phyloP scores from a whole-genome alignment of 2,329 filamentous ascomycete genomes.

The Microdochium paspali region DNA sequence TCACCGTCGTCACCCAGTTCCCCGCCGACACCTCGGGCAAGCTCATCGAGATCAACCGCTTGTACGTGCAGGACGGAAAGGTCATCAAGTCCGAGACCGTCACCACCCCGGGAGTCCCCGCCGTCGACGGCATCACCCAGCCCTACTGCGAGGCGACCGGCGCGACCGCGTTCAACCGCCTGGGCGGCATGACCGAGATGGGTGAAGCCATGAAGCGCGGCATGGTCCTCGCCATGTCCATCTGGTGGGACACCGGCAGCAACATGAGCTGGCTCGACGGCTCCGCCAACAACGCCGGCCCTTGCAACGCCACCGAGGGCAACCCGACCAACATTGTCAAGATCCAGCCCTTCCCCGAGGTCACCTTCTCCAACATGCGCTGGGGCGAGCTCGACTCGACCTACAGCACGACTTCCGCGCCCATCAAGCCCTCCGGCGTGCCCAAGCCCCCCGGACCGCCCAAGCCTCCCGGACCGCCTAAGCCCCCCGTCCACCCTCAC shows the following conservation, averaged over 20 bases:
- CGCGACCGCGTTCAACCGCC: conserved; percentile 18
- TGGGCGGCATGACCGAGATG: conserved; percentile 31
- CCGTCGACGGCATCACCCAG: conserved; percentile 22
- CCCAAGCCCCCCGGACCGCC: background rate
- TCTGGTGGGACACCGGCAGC: conserved; percentile 40
- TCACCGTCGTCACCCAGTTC: conserved; percentile 27
- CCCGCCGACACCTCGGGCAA: conserved; percentile 19
- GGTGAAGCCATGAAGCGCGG: conserved; percentile 30
- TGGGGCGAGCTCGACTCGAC: conserved; percentile 45
- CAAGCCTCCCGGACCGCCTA: too few relatives aligned
- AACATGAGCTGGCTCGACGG: conserved; percentile 47
- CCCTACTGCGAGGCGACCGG: conserved; percentile 24
- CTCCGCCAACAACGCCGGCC: conserved; percentile 36
- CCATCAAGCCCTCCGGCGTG: too few relatives aligned
- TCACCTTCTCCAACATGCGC: conserved; percentile 46
- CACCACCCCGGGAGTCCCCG: conserved; percentile 20
- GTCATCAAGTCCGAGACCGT: conserved; percentile 21
- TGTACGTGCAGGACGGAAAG: conserved; percentile 24
- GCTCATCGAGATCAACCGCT: conserved; percentile 20
- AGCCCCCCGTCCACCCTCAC: too few relatives aligned
- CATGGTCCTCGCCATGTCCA: conserved; percentile 39
- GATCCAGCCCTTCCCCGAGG: conserved; percentile 34
- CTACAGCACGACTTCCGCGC: too few relatives aligned
- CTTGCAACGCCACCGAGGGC: conserved; percentile 37
- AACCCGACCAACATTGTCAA: conserved; percentile 32